phyloP scores from a whole-genome alignment of 106 monocot species.

The Dendrobium huoshanense region DNA sequence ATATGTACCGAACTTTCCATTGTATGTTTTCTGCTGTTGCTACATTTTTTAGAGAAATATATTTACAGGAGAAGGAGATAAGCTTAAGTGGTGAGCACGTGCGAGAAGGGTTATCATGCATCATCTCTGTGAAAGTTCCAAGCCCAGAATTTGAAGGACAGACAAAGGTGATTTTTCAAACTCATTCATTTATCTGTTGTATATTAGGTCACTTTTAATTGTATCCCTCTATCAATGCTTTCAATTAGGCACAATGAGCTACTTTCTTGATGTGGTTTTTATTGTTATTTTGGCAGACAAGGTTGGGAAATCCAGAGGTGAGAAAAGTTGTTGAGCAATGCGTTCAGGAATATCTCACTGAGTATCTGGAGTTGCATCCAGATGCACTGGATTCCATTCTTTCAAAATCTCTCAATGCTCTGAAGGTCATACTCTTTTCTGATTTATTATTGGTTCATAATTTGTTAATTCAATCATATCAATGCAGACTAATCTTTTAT shows the following conservation, averaged over 20 bases:
- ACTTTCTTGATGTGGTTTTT: background rate
- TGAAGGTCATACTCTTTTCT: slow-evolving; percentile 47
- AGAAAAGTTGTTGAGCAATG: slow-evolving; percentile 88
- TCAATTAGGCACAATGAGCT: background rate
- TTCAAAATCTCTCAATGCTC: slow-evolving; percentile 90
- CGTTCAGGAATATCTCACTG: slow-evolving; percentile 83
- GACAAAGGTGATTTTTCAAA: slow-evolving; percentile 58
- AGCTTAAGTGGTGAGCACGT: slow-evolving; percentile 96
- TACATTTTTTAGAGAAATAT: background rate
- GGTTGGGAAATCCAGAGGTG: slow-evolving; percentile 97
- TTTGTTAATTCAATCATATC: background rate
- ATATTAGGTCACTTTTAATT: background rate
- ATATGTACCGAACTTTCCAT: background rate
- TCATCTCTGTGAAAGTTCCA: slow-evolving; percentile 85
- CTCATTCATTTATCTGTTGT: background rate
- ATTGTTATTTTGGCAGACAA: slow-evolving; percentile 45
- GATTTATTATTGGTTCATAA: background rate
- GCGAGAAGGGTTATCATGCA: slow-evolving; percentile 92
- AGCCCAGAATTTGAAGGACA: slow-evolving; percentile 99
- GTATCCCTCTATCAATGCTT: background rate
- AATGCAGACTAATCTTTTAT: background rate
- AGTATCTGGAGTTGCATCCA: slow-evolving; percentile 94
- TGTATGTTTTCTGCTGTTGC: background rate
- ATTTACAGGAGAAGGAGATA: slow-evolving; percentile 85
- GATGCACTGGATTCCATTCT: slow-evolving; percentile 69